Conservation (phyloP, 345 rosid genomes). For the Citrus mangshanensis region DNA sequence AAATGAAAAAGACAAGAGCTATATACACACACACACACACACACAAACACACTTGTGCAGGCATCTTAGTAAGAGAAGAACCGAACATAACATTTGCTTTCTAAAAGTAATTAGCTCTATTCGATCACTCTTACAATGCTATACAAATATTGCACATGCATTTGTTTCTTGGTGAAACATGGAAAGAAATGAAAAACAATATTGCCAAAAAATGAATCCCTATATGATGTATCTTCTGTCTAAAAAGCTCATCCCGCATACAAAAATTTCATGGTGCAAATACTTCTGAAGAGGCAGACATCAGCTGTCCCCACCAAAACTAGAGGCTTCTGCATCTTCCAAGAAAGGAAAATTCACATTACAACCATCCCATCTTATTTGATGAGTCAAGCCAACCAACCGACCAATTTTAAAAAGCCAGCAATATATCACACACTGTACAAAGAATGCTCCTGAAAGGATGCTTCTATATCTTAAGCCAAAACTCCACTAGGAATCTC, state of each 20-base stretch:
- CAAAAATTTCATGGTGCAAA: not conserved
- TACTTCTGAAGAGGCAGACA: not conserved
- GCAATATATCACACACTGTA: slow-evolving; percentile 12
- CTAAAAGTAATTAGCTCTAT: not conserved
- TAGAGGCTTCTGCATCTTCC: slow-evolving; percentile 1
- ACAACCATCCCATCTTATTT: slow-evolving; percentile 1
- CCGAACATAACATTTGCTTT: not conserved
- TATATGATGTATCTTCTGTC: not conserved
- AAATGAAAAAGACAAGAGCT: too few relatives aligned
- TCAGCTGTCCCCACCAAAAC: not conserved
- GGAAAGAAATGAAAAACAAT: not conserved
- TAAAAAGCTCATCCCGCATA: not conserved
- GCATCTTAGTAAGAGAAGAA: too few relatives aligned
- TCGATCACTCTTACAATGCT: not conserved
- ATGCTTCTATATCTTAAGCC: slow-evolving; percentile 1
- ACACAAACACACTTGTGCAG: too few relatives aligned
- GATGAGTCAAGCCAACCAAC: not conserved
- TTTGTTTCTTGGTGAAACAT: not conserved
- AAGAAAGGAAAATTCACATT: not conserved
- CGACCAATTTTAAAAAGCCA: not conserved
- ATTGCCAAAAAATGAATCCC: not conserved
- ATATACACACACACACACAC: too few relatives aligned
- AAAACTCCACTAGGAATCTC: not conserved
- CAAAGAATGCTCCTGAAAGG: not conserved
- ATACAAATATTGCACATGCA: not conserved